Percentiles rank a stretch among this genome's conserved stretches.
Conservation (phyloP, 164 flowering plant genomes). For the Taxillus chinensis region DNA sequence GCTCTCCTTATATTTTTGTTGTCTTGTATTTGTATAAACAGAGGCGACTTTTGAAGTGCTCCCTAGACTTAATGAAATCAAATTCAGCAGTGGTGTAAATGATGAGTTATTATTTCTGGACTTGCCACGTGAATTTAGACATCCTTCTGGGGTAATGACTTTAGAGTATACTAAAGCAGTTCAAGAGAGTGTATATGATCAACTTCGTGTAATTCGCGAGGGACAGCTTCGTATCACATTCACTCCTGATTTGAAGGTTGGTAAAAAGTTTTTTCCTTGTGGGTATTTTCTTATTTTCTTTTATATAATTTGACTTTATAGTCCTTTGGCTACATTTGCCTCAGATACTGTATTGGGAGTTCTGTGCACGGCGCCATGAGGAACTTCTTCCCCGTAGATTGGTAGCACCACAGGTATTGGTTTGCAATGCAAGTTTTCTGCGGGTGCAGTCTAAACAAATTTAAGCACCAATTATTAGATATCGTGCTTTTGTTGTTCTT, state of each 20-base stretch:
- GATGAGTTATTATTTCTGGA: constrained; percentile 18
- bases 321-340: neutral
- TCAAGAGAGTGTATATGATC: constrained; percentile 16
- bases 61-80: constrained; percentile 12
- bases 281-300: neutral
- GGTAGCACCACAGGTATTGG: constrained; percentile 79
- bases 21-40: constrained; percentile 2
- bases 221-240: constrained; percentile 19
- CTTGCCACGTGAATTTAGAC: constrained; percentile 7
- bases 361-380: constrained; percentile 93
- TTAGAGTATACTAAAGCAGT: constrained; percentile 15
- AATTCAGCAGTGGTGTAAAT: constrained; percentile 18
- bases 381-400: constrained; percentile 86
- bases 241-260: constrained; percentile 17
- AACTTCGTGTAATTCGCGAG: constrained; percentile 17
- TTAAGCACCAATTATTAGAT: too few relatives aligned
- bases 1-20: neutral
- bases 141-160: constrained; percentile 10
- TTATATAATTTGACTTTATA: neutral
- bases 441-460: too few relatives aligned
- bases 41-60: constrained; percentile 17
- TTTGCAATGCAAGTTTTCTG: neutral
- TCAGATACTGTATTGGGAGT: constrained; percentile 94
- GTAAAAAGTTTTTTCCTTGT: neutral
- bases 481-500: too few relatives aligned